phyloP scores from a whole-genome alignment of 129 eudicot genomes.

The Escallonia herrerae region DNA sequence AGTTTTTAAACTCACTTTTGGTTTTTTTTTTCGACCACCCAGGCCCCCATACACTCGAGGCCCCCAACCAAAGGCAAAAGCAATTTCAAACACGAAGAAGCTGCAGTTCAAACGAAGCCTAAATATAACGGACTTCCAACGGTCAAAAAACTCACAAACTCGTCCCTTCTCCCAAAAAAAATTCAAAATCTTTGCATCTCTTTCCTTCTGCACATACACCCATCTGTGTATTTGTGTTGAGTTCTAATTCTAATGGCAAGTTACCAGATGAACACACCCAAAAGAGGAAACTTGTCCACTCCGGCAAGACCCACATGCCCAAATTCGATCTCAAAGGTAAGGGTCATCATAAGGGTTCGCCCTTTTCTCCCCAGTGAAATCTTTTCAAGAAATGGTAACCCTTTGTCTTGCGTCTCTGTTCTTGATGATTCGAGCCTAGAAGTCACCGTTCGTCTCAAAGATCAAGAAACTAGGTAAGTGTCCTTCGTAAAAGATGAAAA shows the following conservation, averaged over 20 bases:
- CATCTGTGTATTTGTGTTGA: too few species aligned
- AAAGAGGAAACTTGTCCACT: constrained; percentile 11
- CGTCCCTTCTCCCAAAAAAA: background rate
- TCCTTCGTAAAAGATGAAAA: too few species aligned
- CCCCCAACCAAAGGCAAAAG: background rate
- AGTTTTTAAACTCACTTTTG: too few species aligned
- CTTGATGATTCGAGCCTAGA: constrained; percentile 28
- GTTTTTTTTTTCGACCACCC: too few species aligned
- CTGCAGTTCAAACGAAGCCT: background rate
- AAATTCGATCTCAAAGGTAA: constrained; percentile 45
- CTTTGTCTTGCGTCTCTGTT: constrained; percentile 48
- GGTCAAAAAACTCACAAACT: background rate
- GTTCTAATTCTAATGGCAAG: background rate
- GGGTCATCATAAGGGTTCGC: constrained; percentile 62
- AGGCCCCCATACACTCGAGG: background rate
- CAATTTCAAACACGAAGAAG: background rate
- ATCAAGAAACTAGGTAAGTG: constrained; percentile 55
- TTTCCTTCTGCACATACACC: background rate
- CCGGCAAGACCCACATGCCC: constrained; percentile 21
- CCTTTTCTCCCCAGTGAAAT: constrained; percentile 61
- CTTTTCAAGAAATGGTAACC: constrained; percentile 12
- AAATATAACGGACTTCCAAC: background rate
- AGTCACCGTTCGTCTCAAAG: constrained; percentile 76
- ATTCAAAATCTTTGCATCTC: background rate
- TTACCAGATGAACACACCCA: background rate